A percentile compares a stretch with the other conserved stretches of the same genome.
Conservation (phyloP, 371 early-diverging fungal species). For the Entomophthora muscae region DNA sequence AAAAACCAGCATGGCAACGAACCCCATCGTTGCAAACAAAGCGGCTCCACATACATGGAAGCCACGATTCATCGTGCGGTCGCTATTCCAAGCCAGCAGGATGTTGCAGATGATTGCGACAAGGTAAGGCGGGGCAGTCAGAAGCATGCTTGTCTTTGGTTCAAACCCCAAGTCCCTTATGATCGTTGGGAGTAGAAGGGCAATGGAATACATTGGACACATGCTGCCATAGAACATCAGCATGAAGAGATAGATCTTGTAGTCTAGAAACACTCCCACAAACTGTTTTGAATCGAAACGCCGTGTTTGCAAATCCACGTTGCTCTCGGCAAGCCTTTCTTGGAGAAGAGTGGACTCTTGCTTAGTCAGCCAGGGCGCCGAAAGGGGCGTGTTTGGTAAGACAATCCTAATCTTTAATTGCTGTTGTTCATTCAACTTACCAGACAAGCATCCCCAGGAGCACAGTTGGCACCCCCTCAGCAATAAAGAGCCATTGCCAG, state of each 20-base stretch:
- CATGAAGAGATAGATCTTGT: constrained; percentile 21
- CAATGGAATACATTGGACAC: constrained; percentile 20
- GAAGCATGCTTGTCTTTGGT: constrained; percentile 20
- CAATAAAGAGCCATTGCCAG: constrained; percentile 43
- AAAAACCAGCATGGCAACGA: constrained; percentile 9
- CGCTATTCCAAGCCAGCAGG: constrained; percentile 15
- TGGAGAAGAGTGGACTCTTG: constrained; percentile 27
- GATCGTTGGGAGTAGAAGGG: constrained; percentile 33
- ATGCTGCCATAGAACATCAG: constrained; percentile 19
- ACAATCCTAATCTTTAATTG: too few relatives aligned
- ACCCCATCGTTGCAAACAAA: constrained; percentile 11
- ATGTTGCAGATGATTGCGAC: constrained; percentile 16
- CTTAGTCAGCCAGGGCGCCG: constrained; percentile 23
- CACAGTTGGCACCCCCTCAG: constrained; percentile 26
- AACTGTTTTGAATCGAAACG: constrained; percentile 19
- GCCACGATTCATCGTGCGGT: constrained; percentile 12
- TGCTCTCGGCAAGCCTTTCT: constrained; percentile 23
- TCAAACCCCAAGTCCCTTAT: constrained; percentile 21
- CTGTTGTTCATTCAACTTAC: too few relatives aligned
- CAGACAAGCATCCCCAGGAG: constrained; percentile 17
- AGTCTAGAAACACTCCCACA: constrained; percentile 21
- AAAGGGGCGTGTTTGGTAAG: constrained; percentile 40
- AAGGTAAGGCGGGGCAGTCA: constrained; percentile 22
- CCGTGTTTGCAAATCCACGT: constrained; percentile 15
- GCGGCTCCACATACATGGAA: constrained; percentile 12